phyloP scores from a whole-genome alignment of 345 rosid species.

The Pugionium dolabratum region DNA sequence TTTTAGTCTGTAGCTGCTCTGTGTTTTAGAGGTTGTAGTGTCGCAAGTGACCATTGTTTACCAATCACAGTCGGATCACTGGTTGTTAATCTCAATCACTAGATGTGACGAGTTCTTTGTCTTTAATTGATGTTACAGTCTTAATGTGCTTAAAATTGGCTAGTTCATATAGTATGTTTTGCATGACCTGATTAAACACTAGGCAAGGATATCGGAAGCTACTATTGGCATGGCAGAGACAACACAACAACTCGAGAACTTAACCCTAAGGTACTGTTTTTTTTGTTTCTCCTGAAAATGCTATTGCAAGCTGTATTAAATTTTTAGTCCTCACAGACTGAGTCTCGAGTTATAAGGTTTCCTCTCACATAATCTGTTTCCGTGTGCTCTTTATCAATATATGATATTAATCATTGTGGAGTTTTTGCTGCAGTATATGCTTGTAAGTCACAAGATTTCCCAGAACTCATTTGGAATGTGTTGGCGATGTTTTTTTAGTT shows the following conservation, averaged over 20 bases:
- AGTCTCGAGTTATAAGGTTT: constrained; percentile 6
- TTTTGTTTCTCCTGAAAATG: constrained; percentile 28
- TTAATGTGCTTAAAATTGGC: constrained; percentile 9
- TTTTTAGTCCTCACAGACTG: too few relatives aligned
- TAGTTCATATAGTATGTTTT: constrained; percentile 7
- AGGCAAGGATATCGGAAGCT: constrained; percentile 80
- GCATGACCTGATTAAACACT: constrained; percentile 23
- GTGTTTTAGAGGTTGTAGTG: constrained; percentile 17
- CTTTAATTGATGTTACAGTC: neutral
- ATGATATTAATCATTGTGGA: neutral
- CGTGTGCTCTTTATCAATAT: constrained; percentile 8
- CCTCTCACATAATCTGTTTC: constrained; percentile 8
- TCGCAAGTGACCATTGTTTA: constrained; percentile 14
- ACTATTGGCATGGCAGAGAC: constrained; percentile 98
- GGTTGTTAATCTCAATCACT: constrained; percentile 5
- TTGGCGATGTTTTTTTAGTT: neutral
- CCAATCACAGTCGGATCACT: constrained; percentile 17
- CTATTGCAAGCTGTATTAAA: neutral
- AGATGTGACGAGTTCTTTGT: constrained; percentile 9
- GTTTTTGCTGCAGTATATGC: neutral
- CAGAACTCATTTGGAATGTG: neutral
- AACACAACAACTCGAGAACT: constrained; percentile 64
- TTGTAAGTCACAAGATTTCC: constrained; percentile 2
- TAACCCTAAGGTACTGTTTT: constrained; percentile 77
- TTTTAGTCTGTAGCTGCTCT: constrained; percentile 6